phyloP scores from a whole-genome alignment of 2,329 filamentous ascomycete species.

The Pestalotiopsis sp. region DNA sequence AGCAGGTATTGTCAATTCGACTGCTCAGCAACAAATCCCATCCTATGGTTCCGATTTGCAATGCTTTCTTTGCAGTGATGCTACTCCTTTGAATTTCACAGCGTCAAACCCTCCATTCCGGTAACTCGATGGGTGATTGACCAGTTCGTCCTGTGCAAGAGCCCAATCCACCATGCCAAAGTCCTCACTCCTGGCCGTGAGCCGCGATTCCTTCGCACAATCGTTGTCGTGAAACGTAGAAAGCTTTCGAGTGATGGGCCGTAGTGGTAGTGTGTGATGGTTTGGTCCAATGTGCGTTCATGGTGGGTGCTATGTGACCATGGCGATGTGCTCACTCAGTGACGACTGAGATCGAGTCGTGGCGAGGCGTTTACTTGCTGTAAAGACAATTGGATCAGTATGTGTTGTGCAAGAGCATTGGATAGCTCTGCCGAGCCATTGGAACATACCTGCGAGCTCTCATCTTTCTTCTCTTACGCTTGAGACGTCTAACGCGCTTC shows the following conservation, averaged over 20 bases:
- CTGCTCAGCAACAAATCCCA: conserved; percentile 15
- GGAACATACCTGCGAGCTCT: conserved; percentile 86
- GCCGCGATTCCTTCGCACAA: neutral
- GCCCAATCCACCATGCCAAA: conserved; percentile 10
- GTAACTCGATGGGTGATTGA: conserved; percentile 15
- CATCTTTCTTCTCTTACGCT: conserved; percentile 99
- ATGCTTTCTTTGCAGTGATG: conserved; percentile 15
- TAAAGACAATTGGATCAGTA: neutral
- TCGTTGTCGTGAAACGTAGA: conserved; percentile 1
- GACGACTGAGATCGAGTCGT: conserved; percentile 36
- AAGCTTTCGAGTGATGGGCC: neutral
- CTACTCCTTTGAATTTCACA: conserved; percentile 10
- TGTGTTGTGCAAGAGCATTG: neutral
- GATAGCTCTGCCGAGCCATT: neutral
- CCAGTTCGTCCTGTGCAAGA: conserved; percentile 11
- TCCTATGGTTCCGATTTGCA: conserved; percentile 11
- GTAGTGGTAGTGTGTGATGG: neutral
- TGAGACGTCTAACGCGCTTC: conserved; percentile 97
- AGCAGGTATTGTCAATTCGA: conserved; percentile 17
- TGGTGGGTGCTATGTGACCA: conserved; percentile 11
- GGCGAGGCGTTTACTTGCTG: conserved; percentile 40
- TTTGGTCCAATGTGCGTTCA: conserved; percentile 3
- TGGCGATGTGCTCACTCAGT: conserved; percentile 11
- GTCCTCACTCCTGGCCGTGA: neutral
- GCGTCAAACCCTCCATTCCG: conserved; percentile 3